Evolutionary conservation across 495 filamentous ascomycete species (phyloP).

Genomic region (Talaromyces stipitatus): DNA sequence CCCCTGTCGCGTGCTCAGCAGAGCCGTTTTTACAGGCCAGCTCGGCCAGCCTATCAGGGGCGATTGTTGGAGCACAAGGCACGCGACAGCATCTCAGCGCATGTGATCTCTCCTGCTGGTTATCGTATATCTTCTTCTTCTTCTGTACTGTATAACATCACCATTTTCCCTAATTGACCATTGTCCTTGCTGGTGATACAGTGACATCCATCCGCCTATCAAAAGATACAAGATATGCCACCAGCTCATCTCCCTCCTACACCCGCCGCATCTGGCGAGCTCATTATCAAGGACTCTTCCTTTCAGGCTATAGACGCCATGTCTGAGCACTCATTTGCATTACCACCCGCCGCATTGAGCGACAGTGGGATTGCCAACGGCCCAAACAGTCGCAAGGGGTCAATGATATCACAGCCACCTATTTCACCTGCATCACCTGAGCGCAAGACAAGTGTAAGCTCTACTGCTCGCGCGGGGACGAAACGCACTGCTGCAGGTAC

Average conservation of each 20-base stretch:
- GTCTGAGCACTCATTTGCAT: conserved; percentile 58
- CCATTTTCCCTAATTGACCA: too few relatives aligned
- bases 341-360: conserved; percentile 76
- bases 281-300: conserved; percentile 58
- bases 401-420: conserved; percentile 42
- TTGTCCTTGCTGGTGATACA: too few relatives aligned
- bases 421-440: conserved; percentile 50
- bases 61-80: conserved; percentile 23
- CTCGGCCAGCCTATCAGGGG: background rate
- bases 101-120: background rate
- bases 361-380: conserved; percentile 30
- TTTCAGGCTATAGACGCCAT: conserved; percentile 39
- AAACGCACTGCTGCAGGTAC: conserved; percentile 12
- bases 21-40: conserved; percentile 4
- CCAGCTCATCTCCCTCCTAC: conserved; percentile 67
- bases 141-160: conserved; percentile 2
- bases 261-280: conserved; percentile 76
- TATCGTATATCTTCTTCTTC: background rate
- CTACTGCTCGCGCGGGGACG: conserved; percentile 31
- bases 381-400: conserved; percentile 17
- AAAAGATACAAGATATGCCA: conserved; percentile 56
- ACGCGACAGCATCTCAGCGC: conserved; percentile 32
- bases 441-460: conserved; percentile 7
- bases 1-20: conserved; percentile 6
- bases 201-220: background rate